A percentile compares a stretch with the other conserved stretches of the same genome.
Conservation (phyloP, 495 filamentous ascomycete genomes). For the Clavariopsis aquatica region DNA sequence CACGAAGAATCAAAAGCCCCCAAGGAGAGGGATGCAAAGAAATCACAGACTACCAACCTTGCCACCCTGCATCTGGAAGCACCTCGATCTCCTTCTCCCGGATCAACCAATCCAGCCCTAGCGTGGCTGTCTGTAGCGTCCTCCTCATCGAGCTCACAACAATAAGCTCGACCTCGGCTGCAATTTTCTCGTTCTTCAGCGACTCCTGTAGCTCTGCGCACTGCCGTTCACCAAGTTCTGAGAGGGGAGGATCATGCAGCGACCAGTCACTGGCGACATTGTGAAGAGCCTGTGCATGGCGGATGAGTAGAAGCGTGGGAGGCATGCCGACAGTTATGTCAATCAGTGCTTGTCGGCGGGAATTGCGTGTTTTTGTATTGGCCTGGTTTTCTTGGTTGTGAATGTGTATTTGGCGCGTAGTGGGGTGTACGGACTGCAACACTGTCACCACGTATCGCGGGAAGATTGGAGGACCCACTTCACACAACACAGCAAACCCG, state of each 20-base stretch:
- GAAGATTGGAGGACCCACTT: neutral
- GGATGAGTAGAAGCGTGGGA: conserved; percentile 30
- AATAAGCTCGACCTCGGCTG: conserved; percentile 56
- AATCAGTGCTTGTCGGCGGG: conserved; percentile 50
- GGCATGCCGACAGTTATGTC: conserved; percentile 12
- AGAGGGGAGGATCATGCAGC: conserved; percentile 57
- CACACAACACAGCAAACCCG: neutral
- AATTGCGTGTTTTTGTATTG: conserved; percentile 53
- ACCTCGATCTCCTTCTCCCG: conserved; percentile 54
- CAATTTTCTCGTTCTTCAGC: conserved; percentile 51
- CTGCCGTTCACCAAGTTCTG: conserved; percentile 56
- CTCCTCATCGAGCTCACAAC: conserved; percentile 60
- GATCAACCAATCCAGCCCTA: conserved; percentile 55
- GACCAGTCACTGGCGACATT: conserved; percentile 30
- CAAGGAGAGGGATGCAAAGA: neutral
- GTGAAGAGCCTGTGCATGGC: conserved; percentile 31
- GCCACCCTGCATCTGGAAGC: conserved; percentile 55
- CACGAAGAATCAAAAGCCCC: too few relatives aligned
- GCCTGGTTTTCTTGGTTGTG: neutral
- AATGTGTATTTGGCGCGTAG: conserved; percentile 43
- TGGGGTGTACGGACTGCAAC: conserved; percentile 58
- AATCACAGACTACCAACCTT: conserved; percentile 40
- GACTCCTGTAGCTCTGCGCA: conserved; percentile 51
- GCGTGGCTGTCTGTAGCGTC: conserved; percentile 58
- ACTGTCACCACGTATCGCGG: conserved; percentile 44